phyloP scores from a whole-genome alignment of 2,329 filamentous ascomycete species.

The Bipolaris sorokiniana region DNA sequence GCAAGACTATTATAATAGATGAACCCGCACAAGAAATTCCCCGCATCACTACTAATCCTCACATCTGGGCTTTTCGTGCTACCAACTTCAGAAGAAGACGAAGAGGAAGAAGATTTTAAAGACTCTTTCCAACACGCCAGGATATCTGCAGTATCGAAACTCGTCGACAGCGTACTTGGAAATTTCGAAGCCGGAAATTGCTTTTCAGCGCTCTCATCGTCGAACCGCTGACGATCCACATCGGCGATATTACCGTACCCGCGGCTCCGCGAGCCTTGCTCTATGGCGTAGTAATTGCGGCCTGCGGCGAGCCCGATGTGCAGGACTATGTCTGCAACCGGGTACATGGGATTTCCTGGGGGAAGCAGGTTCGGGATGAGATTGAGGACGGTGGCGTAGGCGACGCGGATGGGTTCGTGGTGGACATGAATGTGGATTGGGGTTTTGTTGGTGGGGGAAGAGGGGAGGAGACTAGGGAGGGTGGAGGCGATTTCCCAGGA shows the following conservation, averaged over 20 bases:
- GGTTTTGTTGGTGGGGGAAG: conserved; percentile 28
- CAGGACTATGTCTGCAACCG: conserved; percentile 41
- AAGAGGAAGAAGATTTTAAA: conserved; percentile 1
- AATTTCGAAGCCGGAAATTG: conserved; percentile 27
- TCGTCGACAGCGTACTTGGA: conserved; percentile 35
- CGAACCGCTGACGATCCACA: conserved; percentile 41
- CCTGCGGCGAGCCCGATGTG: conserved; percentile 50
- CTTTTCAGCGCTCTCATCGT: conserved; percentile 23
- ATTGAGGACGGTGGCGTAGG: conserved; percentile 39
- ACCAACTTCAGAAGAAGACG: no score
- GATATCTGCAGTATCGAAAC: conserved; percentile 43
- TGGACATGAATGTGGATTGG: conserved; percentile 47
- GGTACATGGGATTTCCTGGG: conserved; percentile 23
- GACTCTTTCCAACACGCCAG: conserved; percentile 37
- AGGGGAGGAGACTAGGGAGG: conserved; percentile 44
- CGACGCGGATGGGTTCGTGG: conserved; percentile 44
- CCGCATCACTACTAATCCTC: conserved; percentile 38
- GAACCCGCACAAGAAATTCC: conserved; percentile 48
- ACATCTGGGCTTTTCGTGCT: conserved; percentile 21
- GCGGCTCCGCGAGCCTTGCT: conserved; percentile 35
- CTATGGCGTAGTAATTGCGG: conserved; percentile 45
- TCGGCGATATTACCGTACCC: conserved; percentile 44
- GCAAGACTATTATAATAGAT: conserved; percentile 47
- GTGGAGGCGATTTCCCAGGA: conserved; percentile 49
- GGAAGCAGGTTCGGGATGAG: conserved; percentile 40